phyloP scores from a whole-genome alignment of 169 alveolate species.

The Plasmodium blacklocki region DNA sequence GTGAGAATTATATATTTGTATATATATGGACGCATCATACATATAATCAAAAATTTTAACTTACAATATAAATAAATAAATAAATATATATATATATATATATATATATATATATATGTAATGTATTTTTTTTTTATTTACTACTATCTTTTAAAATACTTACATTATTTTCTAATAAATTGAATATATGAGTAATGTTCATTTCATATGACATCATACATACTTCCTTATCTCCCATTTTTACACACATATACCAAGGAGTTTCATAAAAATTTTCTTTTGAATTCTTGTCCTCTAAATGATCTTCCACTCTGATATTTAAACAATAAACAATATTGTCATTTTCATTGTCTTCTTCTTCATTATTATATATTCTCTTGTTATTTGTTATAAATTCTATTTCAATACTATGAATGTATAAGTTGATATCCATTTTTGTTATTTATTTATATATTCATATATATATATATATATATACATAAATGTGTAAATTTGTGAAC shows the following conservation, averaged over 20 bases:
- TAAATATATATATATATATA: conserved; percentile 1
- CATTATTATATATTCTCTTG: not conserved
- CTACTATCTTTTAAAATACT: not conserved
- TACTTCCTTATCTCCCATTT: conserved; percentile 25
- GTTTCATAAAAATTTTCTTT: conserved; percentile 48
- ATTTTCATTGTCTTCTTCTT: conserved; percentile 32
- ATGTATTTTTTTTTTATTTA: too few species aligned
- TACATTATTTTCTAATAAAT: conserved; percentile 47
- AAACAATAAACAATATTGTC: conserved; percentile 56
- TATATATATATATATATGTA: not conserved
- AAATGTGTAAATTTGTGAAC: too few species aligned
- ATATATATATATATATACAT: too few species aligned
- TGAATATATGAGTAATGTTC: conserved; percentile 53
- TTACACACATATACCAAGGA: conserved; percentile 71
- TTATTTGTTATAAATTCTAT: conserved; percentile 11
- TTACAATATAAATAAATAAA: not conserved
- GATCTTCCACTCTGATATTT: conserved; percentile 57
- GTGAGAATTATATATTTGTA: not conserved
- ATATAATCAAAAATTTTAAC: not conserved
- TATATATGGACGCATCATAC: not conserved
- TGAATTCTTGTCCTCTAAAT: conserved; percentile 17
- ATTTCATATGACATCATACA: conserved; percentile 75
- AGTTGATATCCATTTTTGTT: conserved; percentile 52
- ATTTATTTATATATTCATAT: too few species aligned
- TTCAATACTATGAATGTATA: conserved; percentile 72